phyloP scores from a whole-genome alignment of 306 rosid genomes.

The Cercis canadensis region DNA sequence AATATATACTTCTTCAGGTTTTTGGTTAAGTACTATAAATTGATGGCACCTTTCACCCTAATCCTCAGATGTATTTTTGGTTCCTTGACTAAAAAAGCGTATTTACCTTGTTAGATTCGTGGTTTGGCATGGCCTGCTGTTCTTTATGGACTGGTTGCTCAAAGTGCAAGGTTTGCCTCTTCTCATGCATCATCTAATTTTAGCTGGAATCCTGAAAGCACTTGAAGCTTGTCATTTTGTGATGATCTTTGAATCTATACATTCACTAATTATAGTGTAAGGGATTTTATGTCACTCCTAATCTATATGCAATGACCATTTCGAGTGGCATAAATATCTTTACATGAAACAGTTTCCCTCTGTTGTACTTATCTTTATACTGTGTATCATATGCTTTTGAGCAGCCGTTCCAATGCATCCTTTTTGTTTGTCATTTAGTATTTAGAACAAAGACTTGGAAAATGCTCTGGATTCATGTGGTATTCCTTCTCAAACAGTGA shows the following conservation, averaged over 20 bases:
- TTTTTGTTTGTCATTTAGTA: neutral
- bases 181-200: constrained; percentile 14
- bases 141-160: constrained; percentile 77
- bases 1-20: neutral
- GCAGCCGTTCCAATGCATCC: neutral
- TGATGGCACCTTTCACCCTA: neutral
- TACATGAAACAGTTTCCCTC: too few relatives aligned
- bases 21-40: neutral
- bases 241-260: neutral
- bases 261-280: neutral
- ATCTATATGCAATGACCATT: neutral
- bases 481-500: neutral
- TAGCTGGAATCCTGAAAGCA: constrained; percentile 10
- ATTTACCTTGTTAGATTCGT: constrained; percentile 62
- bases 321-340: too few relatives aligned
- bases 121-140: constrained; percentile 87
- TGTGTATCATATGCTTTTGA: neutral
- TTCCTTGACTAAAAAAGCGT: constrained; percentile 8
- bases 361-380: neutral
- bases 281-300: neutral
- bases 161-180: constrained; percentile 73
- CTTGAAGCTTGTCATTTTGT: constrained; percentile 9
- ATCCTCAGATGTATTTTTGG: constrained; percentile 4
- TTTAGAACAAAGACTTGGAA: neutral
- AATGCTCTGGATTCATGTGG: neutral